Evolutionary conservation across 305 asterid species (phyloP).

Genomic region (Fraxinus ornus): DNA sequence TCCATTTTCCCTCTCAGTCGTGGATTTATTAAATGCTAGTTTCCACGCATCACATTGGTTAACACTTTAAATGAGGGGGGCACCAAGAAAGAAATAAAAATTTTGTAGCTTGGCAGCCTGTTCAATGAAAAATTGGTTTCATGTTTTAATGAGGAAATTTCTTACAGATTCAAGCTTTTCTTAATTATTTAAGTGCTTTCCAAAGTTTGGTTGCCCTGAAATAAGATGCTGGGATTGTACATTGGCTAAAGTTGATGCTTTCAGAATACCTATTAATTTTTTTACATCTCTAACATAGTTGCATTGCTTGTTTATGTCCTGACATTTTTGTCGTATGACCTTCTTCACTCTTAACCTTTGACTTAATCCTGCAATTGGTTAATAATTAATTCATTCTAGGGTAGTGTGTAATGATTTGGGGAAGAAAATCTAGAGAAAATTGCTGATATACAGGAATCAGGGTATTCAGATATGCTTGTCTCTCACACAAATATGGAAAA

Average conservation of each 20-base stretch:
- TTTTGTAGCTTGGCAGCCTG: neutral
- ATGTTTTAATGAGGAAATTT: slow-evolving; percentile 9
- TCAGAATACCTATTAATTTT: neutral
- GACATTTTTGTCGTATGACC: slow-evolving; percentile 21
- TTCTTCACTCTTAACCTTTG: slow-evolving; percentile 27
- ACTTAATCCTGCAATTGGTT: slow-evolving; percentile 42
- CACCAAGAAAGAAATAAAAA: neutral
- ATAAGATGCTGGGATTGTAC: slow-evolving; percentile 13
- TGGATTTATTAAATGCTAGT: no score
- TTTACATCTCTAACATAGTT: slow-evolving; percentile 20
- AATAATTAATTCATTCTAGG: slow-evolving; percentile 36
- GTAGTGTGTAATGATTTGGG: slow-evolving; percentile 59
- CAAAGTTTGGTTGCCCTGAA: slow-evolving; percentile 4
- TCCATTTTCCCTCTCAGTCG: neutral
- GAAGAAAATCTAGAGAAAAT: slow-evolving; percentile 47
- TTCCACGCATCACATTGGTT: neutral
- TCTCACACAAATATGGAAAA: slow-evolving; percentile 59
- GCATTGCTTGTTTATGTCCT: slow-evolving; percentile 14
- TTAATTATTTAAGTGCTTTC: neutral
- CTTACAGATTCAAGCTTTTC: neutral
- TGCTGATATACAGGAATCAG: slow-evolving; percentile 44
- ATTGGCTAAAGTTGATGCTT: slow-evolving; percentile 7
- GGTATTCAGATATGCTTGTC: slow-evolving; percentile 39
- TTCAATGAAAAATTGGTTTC: neutral
- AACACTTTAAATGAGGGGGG: neutral